phyloP scores from a whole-genome alignment of 2,329 filamentous ascomycete species.

The Harringtonia aguacate region DNA sequence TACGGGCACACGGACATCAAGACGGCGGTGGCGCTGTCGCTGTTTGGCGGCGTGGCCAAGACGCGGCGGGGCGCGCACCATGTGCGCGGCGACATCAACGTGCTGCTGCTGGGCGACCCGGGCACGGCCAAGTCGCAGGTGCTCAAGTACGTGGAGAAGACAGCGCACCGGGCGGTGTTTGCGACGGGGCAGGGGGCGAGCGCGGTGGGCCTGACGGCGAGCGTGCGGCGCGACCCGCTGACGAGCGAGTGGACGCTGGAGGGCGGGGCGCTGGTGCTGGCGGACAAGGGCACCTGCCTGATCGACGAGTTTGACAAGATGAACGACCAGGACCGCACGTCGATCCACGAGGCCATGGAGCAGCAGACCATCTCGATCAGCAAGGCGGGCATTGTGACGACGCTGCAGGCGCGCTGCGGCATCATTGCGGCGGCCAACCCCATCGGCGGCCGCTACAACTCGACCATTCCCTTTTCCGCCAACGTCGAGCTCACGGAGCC shows the following conservation, averaged over 20 bases:
- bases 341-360: slow-evolving; percentile 99
- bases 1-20: slow-evolving; percentile 97
- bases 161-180: slow-evolving; percentile 91
- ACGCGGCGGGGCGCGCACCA: slow-evolving; percentile 78
- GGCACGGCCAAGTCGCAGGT: slow-evolving; percentile 98
- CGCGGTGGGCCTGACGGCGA: slow-evolving; percentile 94
- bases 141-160: slow-evolving; percentile 96
- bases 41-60: slow-evolving; percentile 93
- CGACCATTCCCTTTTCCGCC: slow-evolving; percentile 86
- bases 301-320: slow-evolving; percentile 99
- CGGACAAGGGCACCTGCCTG: slow-evolving; percentile 86
- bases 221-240: slow-evolving; percentile 86
- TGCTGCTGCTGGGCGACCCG: slow-evolving; percentile 88
- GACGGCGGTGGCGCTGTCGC: slow-evolving; percentile 84
- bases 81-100: slow-evolving; percentile 95
- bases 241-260: slow-evolving; percentile 97
- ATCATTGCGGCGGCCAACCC: slow-evolving; percentile 97
- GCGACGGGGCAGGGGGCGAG: slow-evolving; percentile 95
- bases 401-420: slow-evolving; percentile 86
- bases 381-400: slow-evolving; percentile 96
- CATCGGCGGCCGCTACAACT: slow-evolving; percentile 92
- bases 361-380: slow-evolving; percentile 99
- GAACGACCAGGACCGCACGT: slow-evolving; percentile 97
- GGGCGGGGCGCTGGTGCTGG: slow-evolving; percentile 87
- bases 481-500: slow-evolving; percentile 97